Evolutionary conservation across 1,139 yeast genomes (phyloP), one percentile per base, ranked within the genome.

Genomic region (Pichiaceae sp.): DNA sequence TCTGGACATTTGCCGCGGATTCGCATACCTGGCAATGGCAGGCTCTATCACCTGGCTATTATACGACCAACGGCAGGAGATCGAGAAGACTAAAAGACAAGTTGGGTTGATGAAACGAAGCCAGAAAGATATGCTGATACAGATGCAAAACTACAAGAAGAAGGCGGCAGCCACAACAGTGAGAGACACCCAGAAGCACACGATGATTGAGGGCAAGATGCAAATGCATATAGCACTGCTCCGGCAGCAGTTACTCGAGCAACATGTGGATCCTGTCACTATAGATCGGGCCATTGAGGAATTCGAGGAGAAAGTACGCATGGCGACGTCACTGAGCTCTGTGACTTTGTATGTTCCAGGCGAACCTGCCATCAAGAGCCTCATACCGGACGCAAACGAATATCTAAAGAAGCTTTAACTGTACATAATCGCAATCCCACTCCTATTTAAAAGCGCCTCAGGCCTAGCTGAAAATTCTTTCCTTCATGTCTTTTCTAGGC

Each of bases 401-500:
- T 78, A 78, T 52, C 78, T 72, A 38, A 60, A 57, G 45, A 62
- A 61, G 45, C 51, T 54, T 38, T 49, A 4, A 18, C 17, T 17
- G 9, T 21, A 21, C 11, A 21, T 21, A 21, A 21, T 21, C 28
- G 6, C 28, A 25, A 11, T 8, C 8, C 8, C 8, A 11, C 8
- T 12, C 28, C 20, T 18, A 18, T 17, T 8, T 17, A 18, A 17
- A 14, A 6, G 12, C n/a, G 12, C 30, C 30, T 19, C 18, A 29
- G n/a, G 14, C 32, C 23, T n/a, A 17, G 11, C 17, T 11, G 14
- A 38, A 42, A 40, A 46, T 46, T 46, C 54, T 54, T 57, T 48
- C 54, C 62, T 63, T 73, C 84, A 80, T 80, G 87, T 79, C 81
- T 79, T 78, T 73, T 57, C 62, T 71, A 80, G 93, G 83, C 89